These are phyloP conservation scores for Carex littledalei DNA, from an alignment of 176 grass and related monocot species.

Conservation along the genomic window DNA sequence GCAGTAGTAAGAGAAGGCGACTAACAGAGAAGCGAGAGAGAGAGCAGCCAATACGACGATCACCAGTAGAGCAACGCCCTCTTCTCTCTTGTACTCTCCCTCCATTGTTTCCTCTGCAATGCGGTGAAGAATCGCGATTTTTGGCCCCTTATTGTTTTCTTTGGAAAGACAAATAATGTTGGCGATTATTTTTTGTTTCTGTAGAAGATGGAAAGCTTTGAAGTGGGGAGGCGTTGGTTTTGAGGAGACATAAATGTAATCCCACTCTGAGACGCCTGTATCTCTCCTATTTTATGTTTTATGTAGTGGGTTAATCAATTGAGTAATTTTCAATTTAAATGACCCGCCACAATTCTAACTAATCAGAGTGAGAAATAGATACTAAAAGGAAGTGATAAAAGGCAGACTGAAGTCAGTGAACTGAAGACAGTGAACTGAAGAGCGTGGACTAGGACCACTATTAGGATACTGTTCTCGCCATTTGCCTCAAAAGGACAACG, in stretches of 20 bases:
- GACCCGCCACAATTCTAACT: not conserved
- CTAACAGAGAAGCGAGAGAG: conserved; percentile 64
- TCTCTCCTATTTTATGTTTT: not conserved
- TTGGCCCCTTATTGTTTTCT: not conserved
- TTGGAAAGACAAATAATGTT: not conserved
- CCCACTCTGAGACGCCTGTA: not conserved
- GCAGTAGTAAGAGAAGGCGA: conserved; percentile 96
- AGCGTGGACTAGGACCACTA: not conserved
- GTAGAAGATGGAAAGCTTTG: not conserved
- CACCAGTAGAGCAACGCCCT: conserved; percentile 63
- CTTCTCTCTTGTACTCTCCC: conserved; percentile 64
- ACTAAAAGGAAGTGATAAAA: not conserved
- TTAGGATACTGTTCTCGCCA: not conserved
- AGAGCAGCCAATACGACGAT: conserved; percentile 84
- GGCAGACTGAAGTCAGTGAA: not conserved
- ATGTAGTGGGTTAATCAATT: not conserved
- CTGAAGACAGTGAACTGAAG: not conserved
- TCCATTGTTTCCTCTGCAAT: conserved; percentile 8
- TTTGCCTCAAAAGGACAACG: not conserved
- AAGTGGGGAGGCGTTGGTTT: conserved; percentile 3
- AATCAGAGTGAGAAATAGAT: not conserved
- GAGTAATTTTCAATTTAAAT: not conserved
- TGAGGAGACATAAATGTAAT: not conserved
- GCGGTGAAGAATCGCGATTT: not conserved
- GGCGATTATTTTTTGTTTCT: too few relatives aligned